phyloP scores from a whole-genome alignment of 2,329 filamentous ascomycete genomes.

The Aureobasidium sp. region DNA sequence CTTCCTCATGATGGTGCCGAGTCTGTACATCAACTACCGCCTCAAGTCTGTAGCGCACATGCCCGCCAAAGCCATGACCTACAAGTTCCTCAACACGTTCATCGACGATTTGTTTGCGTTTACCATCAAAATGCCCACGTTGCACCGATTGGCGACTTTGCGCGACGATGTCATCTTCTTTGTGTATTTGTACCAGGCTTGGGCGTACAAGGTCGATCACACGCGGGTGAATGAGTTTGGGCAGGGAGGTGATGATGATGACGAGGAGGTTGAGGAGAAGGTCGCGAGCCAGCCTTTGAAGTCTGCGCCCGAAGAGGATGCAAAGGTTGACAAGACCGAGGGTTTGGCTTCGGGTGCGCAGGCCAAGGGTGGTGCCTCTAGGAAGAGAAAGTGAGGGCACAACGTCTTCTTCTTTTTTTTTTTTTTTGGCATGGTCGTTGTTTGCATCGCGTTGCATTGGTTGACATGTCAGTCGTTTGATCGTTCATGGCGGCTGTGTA shows the following conservation, averaged over 20 bases:
- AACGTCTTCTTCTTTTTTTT: too few species aligned
- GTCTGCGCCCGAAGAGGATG: constrained; percentile 25
- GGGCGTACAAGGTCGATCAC: constrained; percentile 87
- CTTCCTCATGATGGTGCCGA: constrained; percentile 98
- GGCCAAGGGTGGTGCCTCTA: constrained; percentile 18
- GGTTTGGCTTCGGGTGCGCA: constrained; percentile 10
- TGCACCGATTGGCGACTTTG: constrained; percentile 86
- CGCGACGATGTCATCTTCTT: constrained; percentile 98
- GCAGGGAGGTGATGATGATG: constrained; percentile 73
- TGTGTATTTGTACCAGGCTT: constrained; percentile 90
- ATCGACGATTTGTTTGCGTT: constrained; percentile 98
- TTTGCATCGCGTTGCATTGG: too few species aligned
- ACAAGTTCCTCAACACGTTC: constrained; percentile 98
- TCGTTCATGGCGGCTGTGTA: too few species aligned
- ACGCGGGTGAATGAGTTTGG: constrained; percentile 94
- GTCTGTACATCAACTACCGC: constrained; percentile 97
- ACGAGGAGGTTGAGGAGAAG: constrained; percentile 57
- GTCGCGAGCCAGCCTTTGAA: constrained; percentile 39
- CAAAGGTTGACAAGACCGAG: constrained; percentile 12
- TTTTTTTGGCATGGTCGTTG: too few species aligned
- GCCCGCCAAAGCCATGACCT: constrained; percentile 92
- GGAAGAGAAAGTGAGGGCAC: constrained; percentile 26
- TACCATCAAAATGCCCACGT: constrained; percentile 96
- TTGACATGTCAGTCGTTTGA: too few species aligned
- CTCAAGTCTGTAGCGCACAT: constrained; percentile 89